phyloP scores from a whole-genome alignment of 768 basidiomycete genomes.

The Trametes villosa region DNA sequence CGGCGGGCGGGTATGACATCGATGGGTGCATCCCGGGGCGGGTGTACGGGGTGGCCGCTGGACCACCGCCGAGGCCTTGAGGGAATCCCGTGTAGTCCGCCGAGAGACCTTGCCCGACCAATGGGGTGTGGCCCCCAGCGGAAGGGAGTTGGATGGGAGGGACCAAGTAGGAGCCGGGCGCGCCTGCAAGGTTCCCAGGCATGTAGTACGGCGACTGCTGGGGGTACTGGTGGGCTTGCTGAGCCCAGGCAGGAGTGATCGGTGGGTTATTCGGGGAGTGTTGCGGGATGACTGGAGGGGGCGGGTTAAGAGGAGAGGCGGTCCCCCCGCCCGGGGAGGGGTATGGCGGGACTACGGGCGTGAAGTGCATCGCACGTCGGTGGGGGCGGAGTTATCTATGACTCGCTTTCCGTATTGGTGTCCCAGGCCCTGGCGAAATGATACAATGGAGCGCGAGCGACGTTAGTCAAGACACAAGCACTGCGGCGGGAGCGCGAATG shows the following conservation, averaged over 20 bases:
- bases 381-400: constrained; percentile 1
- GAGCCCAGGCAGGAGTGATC: constrained; percentile 25
- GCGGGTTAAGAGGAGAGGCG: constrained; percentile 18
- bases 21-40: constrained; percentile 11
- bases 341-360: constrained; percentile 38
- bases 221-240: constrained; percentile 19
- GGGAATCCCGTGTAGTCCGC: constrained; percentile 38
- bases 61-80: neutral
- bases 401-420: neutral
- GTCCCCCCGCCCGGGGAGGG: constrained; percentile 29
- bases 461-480: constrained; percentile 2
- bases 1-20: constrained; percentile 20
- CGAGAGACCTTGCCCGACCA: constrained; percentile 30
- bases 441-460: neutral
- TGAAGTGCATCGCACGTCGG: constrained; percentile 26
- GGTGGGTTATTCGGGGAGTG: constrained; percentile 25
- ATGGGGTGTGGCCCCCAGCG: constrained; percentile 16
- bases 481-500: neutral
- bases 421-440: neutral
- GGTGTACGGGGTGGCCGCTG: constrained; percentile 2
- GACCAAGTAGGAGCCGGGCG: constrained; percentile 39
- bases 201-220: constrained; percentile 27
- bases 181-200: constrained; percentile 6
- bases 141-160: constrained; percentile 35
- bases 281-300: constrained; percentile 34